These are phyloP conservation scores for Trichoderma asperelloides DNA, from an alignment of 495 filamentous ascomycete genomes.

Conservation along the genomic window DNA sequence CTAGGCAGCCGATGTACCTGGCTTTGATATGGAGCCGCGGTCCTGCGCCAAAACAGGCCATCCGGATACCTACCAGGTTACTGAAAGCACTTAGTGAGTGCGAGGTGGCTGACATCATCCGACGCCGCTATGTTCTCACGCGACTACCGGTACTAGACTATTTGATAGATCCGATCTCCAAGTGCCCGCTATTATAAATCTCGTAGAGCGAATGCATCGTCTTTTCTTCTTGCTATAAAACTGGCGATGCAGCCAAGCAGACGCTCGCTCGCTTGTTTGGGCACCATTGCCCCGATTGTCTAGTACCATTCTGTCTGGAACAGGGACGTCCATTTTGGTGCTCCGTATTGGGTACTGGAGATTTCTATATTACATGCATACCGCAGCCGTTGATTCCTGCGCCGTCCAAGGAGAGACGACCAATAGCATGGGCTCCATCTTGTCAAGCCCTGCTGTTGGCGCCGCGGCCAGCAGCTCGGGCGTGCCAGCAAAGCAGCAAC, in stretches of 20 bases:
- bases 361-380: neutral
- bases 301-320: no score
- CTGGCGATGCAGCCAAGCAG: no score
- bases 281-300: no score
- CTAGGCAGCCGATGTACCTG: neutral
- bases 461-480: neutral
- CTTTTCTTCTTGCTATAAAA: no score
- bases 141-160: no score
- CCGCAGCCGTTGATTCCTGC: neutral
- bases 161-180: no score
- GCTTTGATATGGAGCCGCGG: neutral
- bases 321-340: neutral
- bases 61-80: neutral
- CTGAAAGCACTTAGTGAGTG: neutral
- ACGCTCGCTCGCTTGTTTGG: no score
- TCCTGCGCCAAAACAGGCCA: no score
- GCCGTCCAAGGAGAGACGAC: neutral
- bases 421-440: neutral
- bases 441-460: neutral
- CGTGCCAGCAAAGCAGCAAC: neutral
- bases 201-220: no score
- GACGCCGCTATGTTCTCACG: neutral
- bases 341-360: neutral
- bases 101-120: neutral
- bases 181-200: no score